A percentile compares a stretch with the other conserved stretches of the same genome.
Conservation (phyloP, 805 yeast genomes). For the Metschnikowia orientalis region DNA sequence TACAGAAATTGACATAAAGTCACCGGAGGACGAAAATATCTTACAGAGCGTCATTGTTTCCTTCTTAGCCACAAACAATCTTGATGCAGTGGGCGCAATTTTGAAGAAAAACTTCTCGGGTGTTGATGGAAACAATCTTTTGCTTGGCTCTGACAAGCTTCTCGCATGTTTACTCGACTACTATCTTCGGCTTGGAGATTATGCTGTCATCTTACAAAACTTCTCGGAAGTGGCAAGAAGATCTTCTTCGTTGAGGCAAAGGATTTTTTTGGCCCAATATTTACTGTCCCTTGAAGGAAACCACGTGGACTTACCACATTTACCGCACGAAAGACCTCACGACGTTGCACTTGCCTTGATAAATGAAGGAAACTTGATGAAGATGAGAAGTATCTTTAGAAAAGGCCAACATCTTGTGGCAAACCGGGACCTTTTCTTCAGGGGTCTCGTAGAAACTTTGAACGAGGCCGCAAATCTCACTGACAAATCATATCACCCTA, state of each 20-base stretch:
- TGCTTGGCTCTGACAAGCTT: conserved; percentile 17
- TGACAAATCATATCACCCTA: conserved; percentile 1
- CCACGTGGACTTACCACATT: not conserved
- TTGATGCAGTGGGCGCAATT: conserved; percentile 15
- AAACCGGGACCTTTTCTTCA: conserved; percentile 11
- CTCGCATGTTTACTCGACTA: conserved; percentile 21
- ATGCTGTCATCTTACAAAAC: conserved; percentile 17
- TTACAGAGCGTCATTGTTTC: conserved; percentile 13
- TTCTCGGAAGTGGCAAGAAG: conserved; percentile 15
- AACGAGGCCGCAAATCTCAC: conserved; percentile 16
- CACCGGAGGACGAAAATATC: conserved; percentile 3
- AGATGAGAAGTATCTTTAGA: conserved; percentile 15
- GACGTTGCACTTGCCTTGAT: conserved; percentile 12
- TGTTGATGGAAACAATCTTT: conserved; percentile 10
- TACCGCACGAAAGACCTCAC: not conserved
- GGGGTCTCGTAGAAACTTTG: conserved; percentile 10
- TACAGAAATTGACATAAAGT: conserved; percentile 6
- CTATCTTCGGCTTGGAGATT: conserved; percentile 20
- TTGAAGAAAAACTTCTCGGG: conserved; percentile 18
- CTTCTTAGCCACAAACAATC: conserved; percentile 12
- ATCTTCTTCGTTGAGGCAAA: conserved; percentile 16
- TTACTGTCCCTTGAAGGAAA: conserved; percentile 17
- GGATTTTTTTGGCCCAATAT: conserved; percentile 19
- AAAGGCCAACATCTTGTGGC: conserved; percentile 11
- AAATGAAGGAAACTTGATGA: conserved; percentile 8